Evolutionary conservation across 1,284 basidiomycete genomes (phyloP), one percentile per base, ranked within the genome.

Genomic region (Cryptococcus hybrid): DNA sequence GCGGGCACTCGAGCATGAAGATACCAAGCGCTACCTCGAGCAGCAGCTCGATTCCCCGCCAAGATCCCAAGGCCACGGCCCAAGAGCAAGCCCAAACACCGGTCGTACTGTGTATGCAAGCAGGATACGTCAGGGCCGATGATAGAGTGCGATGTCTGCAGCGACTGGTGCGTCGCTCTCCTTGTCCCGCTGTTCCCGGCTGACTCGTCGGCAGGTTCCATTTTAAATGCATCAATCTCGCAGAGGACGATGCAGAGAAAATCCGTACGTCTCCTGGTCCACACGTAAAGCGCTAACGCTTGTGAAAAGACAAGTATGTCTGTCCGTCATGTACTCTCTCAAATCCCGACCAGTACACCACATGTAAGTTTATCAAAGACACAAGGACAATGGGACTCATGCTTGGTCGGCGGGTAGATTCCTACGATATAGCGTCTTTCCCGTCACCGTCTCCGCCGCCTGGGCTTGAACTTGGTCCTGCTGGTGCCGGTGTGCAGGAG

Each of bases 101-200:
- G 62, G 40, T 62, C 65, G 35, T 74, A 70, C 49, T 74, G 73
- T 55, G 12, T 70, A 2, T 75, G 75, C 52, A 66, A 69, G 52
- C 61, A 63, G 37, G 57, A 64, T 4, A 59, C 59, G 7, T 57
- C 60, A 2, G 68, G 69, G n/a, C 63, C 70, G 2, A 76, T 76
- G 74, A 75, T 76, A n/a, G 67, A 76, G 62, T 76, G 74, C 56
- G 71, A 59, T 12, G 59, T 65, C 40, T 76, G 74, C 55, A 63
- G 65, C 30, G 67, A 76, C 51, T 76, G 74, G 74, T 76, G 49
- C 56, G 74, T 67, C n/a, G 18, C 18, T 18, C 18, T 49, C 36
- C 9, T n/a, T 9, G 8, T 47, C 18, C 9, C 12, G 18, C 15
- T 15, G 18, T 7, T 35, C 3, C 18, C 24, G 6, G 30, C 39